These are phyloP conservation scores for Pseudopediastrum boryanum DNA, from an alignment of 139 green algal species.

Conservation along the genomic window DNA sequence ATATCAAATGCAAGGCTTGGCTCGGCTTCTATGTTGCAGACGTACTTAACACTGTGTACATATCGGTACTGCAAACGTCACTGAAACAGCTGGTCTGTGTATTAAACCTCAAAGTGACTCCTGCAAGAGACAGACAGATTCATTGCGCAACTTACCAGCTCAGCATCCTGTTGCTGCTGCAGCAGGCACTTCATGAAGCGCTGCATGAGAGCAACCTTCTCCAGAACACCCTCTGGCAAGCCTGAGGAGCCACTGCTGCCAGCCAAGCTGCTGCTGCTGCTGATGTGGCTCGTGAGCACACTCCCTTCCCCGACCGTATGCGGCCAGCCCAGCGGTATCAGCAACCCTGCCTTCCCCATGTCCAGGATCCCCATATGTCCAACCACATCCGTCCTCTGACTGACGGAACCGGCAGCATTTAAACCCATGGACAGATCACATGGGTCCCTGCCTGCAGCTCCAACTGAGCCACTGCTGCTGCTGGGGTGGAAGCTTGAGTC, in stretches of 20 bases:
- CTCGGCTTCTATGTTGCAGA: no score
- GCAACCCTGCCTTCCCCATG: no score
- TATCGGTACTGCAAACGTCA: slow-evolving; percentile 11
- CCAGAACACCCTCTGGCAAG: slow-evolving; percentile 3
- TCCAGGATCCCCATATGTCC: no score
- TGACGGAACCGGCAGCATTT: no score
- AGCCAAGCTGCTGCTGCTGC: no score
- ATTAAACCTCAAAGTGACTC: slow-evolving; percentile 2
- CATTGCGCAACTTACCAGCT: no score
- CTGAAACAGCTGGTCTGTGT: slow-evolving; percentile 5
- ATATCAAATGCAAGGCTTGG: no score
- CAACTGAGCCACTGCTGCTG: neutral
- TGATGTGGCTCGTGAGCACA: neutral
- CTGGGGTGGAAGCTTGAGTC: neutral
- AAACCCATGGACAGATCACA: neutral
- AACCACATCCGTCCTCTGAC: no score
- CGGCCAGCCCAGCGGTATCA: no score
- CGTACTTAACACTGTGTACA: no score
- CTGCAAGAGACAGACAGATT: no score
- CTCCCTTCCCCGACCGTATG: no score
- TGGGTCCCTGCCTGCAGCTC: neutral
- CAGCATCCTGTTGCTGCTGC: slow-evolving; percentile 4
- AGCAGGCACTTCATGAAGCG: slow-evolving; percentile 23
- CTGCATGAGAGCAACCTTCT: slow-evolving; percentile 5
- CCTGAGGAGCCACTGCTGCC: neutral